phyloP scores from a whole-genome alignment of 768 basidiomycete genomes.

The Suillus cothurnatus region DNA sequence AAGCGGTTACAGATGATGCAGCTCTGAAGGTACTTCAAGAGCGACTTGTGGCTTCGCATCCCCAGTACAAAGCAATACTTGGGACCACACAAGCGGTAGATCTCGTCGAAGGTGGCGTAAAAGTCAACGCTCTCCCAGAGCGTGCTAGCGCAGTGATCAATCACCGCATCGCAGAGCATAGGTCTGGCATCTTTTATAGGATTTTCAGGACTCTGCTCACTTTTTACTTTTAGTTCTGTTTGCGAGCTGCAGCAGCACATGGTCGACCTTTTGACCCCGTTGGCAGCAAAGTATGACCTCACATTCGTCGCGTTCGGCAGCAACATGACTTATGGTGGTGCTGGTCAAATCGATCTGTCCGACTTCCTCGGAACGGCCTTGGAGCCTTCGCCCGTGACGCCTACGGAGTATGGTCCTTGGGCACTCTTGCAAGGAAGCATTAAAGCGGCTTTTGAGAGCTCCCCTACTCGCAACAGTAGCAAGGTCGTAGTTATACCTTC shows the following conservation, averaged over 20 bases:
- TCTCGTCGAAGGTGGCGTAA: conserved; percentile 60
- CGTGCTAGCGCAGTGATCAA: conserved; percentile 67
- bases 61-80: conserved; percentile 45
- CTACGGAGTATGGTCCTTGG: conserved; percentile 18
- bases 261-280: conserved; percentile 34
- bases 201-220: not conserved
- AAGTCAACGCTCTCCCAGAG: conserved; percentile 78
- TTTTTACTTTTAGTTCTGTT: conserved; percentile 16
- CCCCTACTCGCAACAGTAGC: conserved; percentile 12
- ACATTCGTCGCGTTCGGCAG: conserved; percentile 59
- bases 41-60: conserved; percentile 19
- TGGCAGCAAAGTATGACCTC: conserved; percentile 56
- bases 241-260: conserved; percentile 22
- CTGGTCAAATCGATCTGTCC: conserved; percentile 51
- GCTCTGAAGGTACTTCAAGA: conserved; percentile 52
- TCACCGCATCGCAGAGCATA: conserved; percentile 65
- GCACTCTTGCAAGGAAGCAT: conserved; percentile 29
- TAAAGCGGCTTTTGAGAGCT: conserved; percentile 34
- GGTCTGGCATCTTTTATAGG: conserved; percentile 35
- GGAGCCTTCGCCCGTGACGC: conserved; percentile 68
- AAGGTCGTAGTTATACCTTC: conserved; percentile 19
- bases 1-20: conserved; percentile 47
- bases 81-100: conserved; percentile 78
- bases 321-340: conserved; percentile 35
- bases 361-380: conserved; percentile 52